Percentiles rank a stretch among this genome's conserved stretches.
phyloP scores from a whole-genome alignment of 129 eudicot species.

The Ambrosia artemisiifolia region DNA sequence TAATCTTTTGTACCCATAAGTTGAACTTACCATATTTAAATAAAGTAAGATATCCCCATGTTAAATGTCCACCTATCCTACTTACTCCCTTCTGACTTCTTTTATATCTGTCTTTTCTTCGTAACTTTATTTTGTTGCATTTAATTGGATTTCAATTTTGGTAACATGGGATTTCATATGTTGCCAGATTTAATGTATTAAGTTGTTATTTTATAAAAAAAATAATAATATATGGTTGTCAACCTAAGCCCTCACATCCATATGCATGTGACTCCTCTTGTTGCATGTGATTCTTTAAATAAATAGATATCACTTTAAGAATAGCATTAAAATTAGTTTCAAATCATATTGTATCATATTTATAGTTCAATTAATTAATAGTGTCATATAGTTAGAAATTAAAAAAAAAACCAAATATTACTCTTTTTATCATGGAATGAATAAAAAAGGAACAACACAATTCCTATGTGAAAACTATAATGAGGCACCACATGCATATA shows the following conservation, averaged over 20 bases:
- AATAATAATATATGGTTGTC: constrained; percentile 5
- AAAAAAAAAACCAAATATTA: too few species aligned
- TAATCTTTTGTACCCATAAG: too few species aligned
- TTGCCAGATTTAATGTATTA: too few species aligned
- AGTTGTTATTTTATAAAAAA: too few species aligned
- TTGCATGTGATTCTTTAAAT: constrained; percentile 24
- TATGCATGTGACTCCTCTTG: constrained; percentile 26
- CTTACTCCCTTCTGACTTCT: constrained; percentile 19
- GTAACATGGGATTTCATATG: constrained; percentile 27
- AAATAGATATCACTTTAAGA: not conserved
- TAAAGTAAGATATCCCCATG: not conserved
- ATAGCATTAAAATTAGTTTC: not conserved
- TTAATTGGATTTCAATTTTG: constrained; percentile 19
- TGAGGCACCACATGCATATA: too few species aligned
- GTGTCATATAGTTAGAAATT: too few species aligned
- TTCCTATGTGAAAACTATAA: too few species aligned
- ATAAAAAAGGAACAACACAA: too few species aligned
- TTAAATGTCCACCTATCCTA: constrained; percentile 9
- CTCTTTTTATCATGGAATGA: too few species aligned
- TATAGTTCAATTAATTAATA: too few species aligned
- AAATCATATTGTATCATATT: not conserved
- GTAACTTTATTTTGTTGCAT: not conserved
- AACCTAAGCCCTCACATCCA: constrained; percentile 21
- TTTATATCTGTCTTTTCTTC: not conserved
- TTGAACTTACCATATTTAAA: too few species aligned